Base-by-base conservation (phyloP, 768 basidiomycete genomes). In the Boletus tomentosulus region DNA sequence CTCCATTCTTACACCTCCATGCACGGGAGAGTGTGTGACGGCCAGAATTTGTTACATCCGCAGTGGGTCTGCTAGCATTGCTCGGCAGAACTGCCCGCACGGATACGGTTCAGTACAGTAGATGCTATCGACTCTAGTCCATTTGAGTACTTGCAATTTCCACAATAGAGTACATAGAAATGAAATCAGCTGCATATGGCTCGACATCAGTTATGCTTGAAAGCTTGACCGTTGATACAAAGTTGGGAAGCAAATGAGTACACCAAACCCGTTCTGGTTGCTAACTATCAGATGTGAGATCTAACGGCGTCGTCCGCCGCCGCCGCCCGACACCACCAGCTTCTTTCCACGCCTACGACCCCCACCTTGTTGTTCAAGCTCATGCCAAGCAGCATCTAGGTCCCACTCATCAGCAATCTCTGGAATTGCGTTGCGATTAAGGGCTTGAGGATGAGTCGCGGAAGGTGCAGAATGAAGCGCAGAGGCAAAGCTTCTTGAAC, bases 1-100 rank as follows among this genome's bases (percentile, higher is more conserved):
- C 52, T 86, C 86, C 6, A 67, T 82, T 30, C 74, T 70, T 30
- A 77, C 78, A 22, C 62, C 69, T 15, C 53, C 82, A 12, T 91
- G 88, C 66, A 82, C 78, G 0, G 82, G 78, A 16, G 74, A 77
- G 15, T 91, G 88, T 59, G 63, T 74, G n/a, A 56, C 66, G 1
- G 89, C 89, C 24, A 89, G 80, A 68, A 83, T 90, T 41, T 89
- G 86, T 63, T 88, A 88, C 59, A 85, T 89, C 16, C 79, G 88
- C 27, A 88, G 86, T 62, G 89, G 85, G 24, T 89, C 87, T 38
- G 79, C 79, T 2, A 73, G 76, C 25, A 75, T 90, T 51, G 84
- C 79, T 19, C 65, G 62, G 55, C 69, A 82, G 63, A 87, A 85
- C 61, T 90, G 88, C 60, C 62, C 60, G 7, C 62, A 52, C 16